phyloP scores from a whole-genome alignment of 2,329 filamentous ascomycete genomes.

The Alternaria sp. region DNA sequence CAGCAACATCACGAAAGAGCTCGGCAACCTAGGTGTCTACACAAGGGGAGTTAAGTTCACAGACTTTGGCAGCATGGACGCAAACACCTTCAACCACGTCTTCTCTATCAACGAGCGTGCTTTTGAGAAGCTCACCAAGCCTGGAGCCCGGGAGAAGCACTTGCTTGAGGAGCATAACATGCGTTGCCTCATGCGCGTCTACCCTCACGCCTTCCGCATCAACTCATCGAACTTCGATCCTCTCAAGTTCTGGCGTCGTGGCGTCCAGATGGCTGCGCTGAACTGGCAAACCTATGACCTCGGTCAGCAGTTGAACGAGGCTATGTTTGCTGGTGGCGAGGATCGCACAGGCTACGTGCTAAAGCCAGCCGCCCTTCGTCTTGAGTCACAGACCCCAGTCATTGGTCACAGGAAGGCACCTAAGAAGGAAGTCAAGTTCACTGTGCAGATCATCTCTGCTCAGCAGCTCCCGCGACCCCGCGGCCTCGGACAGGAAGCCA shows the following conservation, averaged over 20 bases:
- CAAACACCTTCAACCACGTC: conserved; percentile 90
- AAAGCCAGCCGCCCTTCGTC: conserved; percentile 84
- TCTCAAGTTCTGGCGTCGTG: conserved; percentile 89
- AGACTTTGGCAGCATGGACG: conserved; percentile 78
- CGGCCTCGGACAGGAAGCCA: conserved; percentile 72
- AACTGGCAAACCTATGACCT: conserved; percentile 99
- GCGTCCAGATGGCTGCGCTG: conserved; percentile 95
- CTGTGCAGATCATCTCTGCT: conserved; percentile 87
- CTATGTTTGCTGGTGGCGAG: conserved; percentile 91
- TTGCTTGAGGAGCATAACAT: conserved; percentile 89
- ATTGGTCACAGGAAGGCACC: conserved; percentile 70
- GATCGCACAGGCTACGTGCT: conserved; percentile 92
- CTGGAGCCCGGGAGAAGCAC: conserved; percentile 75
- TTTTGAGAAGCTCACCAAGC: conserved; percentile 80
- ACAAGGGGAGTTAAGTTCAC: conserved; percentile 81
- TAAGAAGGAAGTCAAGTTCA: conserved; percentile 83
- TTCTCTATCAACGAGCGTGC: conserved; percentile 92
- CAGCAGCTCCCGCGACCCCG: conserved; percentile 89
- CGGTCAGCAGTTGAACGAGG: conserved; percentile 94
- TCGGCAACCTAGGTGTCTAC: conserved; percentile 86
- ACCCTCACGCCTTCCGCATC: conserved; percentile 82
- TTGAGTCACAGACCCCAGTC: conserved; percentile 32
- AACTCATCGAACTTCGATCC: conserved; percentile 95
- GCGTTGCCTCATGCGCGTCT: conserved; percentile 85
- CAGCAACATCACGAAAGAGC: conserved; percentile 83